Base-by-base conservation (phyloP, 352 stramenopile species). In the Blastocystis sp. region DNA sequence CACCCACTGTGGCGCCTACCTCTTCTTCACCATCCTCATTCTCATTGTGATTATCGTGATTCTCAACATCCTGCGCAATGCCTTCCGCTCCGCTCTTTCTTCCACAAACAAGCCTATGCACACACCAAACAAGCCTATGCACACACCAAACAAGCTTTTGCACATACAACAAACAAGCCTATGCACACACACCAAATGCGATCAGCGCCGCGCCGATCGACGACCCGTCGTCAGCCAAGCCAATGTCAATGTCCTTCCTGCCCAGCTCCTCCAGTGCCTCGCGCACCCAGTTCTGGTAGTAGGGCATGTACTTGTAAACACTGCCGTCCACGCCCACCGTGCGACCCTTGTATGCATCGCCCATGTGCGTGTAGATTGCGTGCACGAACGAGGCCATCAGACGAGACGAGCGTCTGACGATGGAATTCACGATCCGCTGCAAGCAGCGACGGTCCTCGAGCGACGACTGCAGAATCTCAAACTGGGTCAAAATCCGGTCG, bases 291-390 rank as follows among this genome's bases (percentile, higher is more conserved):
- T 70, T 14, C 38, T 82, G 87, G 52, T 90, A 90, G 62, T 43
- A 62, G 1, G 89, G 89, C 71, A 91, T 62, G 23, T 90, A 90
- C 28, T 91, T 62, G 67, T 90, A 91, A 9, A 91, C 88, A 59
- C 81, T 90, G 19, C 90, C 90, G 67, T 91, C 90, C 7, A 91
- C 90, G 34, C 82, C 89, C 0, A 91, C 90, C 21, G 74, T 82
- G 43, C 74, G 43, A 1, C 41, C 56, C 21, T 45, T 82, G 34
- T 82, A 66, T 1, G 43, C 56, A 2, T 82, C 74, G 17, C 61
- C 61, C 56, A 70, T 82, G 28, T 91, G 86, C 38, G 61, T 48
- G 23, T 88, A 53, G 40, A 89, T 74, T 2, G 89, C 90, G 19
- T 88, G 89, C 28, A 91, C 88, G 17, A 74, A 89, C 23, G 65